A percentile compares a stretch with the other conserved stretches of the same genome.
phyloP scores from a whole-genome alignment of 2,329 filamentous ascomycete genomes.

The Fusarium avenaceum region DNA sequence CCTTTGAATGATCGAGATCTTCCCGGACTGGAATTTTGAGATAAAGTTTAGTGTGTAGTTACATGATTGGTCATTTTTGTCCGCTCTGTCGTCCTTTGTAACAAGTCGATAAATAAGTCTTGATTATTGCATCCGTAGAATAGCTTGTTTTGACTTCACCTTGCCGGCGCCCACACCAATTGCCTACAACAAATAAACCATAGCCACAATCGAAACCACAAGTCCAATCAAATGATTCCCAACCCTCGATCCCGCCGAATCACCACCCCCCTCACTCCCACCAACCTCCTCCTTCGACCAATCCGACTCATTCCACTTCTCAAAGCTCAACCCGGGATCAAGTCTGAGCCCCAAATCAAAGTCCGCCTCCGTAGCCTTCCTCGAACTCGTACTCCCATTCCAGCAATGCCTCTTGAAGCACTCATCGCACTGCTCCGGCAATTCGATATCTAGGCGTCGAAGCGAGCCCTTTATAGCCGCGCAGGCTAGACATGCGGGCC shows the following conservation, averaged over 20 bases:
- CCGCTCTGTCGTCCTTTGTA: too few relatives aligned
- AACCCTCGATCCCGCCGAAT: conserved; percentile 2
- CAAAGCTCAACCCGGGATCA: conserved; percentile 40
- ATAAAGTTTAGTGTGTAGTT: too few relatives aligned
- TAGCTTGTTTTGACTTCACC: too few relatives aligned
- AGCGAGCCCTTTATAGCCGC: conserved; percentile 80
- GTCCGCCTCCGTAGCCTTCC: conserved; percentile 25
- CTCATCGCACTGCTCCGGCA: conserved; percentile 43
- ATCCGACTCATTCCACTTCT: conserved; percentile 44
- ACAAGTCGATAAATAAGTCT: too few relatives aligned
- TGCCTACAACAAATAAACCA: conserved; percentile 8
- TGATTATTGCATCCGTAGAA: too few relatives aligned
- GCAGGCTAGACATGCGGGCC: conserved; percentile 84
- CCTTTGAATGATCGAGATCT: too few relatives aligned
- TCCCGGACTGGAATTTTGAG: too few relatives aligned
- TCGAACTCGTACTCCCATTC: conserved; percentile 38
- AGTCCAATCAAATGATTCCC: neutral
- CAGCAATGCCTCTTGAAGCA: conserved; percentile 50
- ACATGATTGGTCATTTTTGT: too few relatives aligned
- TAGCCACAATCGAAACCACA: neutral
- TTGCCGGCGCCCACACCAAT: too few relatives aligned
- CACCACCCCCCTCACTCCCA: neutral
- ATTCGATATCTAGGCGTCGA: conserved; percentile 49
- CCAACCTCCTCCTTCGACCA: conserved; percentile 14
- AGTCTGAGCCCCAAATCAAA: conserved; percentile 39